Evolutionary conservation across 305 asterid genomes (phyloP).

Genomic region (Fraxinus sp.): DNA sequence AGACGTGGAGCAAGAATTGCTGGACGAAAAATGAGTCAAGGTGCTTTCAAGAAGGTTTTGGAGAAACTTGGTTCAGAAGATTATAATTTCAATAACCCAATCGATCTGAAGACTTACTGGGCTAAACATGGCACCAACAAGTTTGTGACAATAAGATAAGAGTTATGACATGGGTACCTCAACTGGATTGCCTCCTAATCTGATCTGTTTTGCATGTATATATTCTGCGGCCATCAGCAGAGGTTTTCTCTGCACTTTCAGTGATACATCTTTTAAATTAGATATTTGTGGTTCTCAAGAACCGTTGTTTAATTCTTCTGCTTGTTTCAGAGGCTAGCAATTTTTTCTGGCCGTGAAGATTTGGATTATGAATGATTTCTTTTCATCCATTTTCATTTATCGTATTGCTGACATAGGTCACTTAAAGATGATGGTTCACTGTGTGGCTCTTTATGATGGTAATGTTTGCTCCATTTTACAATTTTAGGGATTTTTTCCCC

Average conservation of each 20-base stretch:
- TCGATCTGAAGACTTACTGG: slow-evolving; percentile 93
- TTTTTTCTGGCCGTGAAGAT: slow-evolving; percentile 40
- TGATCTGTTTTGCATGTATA: slow-evolving; percentile 59
- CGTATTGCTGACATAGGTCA: neutral
- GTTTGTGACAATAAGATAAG: slow-evolving; percentile 93
- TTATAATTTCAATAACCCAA: slow-evolving; percentile 67
- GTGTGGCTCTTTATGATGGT: neutral
- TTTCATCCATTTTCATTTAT: slow-evolving; percentile 1
- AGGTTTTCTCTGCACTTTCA: slow-evolving; percentile 42
- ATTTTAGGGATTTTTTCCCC: neutral
- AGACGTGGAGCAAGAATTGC: slow-evolving; percentile 66
- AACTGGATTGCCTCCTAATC: slow-evolving; percentile 26
- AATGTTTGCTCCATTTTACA: neutral
- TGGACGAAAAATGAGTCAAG: neutral
- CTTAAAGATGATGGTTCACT: neutral
- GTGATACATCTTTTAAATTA: slow-evolving; percentile 34
- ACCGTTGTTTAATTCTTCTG: slow-evolving; percentile 36
- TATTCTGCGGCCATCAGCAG: slow-evolving; percentile 57
- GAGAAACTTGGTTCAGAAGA: slow-evolving; percentile 83
- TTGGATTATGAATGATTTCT: slow-evolving; percentile 43
- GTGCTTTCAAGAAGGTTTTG: slow-evolving; percentile 9
- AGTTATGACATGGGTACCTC: slow-evolving; percentile 22
- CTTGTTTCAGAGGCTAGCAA: slow-evolving; percentile 38
- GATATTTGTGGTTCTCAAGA: slow-evolving; percentile 38
- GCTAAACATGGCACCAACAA: slow-evolving; percentile 98